phyloP scores from a whole-genome alignment of 1,284 basidiomycete genomes.

The Sphaerobolus stellatus region DNA sequence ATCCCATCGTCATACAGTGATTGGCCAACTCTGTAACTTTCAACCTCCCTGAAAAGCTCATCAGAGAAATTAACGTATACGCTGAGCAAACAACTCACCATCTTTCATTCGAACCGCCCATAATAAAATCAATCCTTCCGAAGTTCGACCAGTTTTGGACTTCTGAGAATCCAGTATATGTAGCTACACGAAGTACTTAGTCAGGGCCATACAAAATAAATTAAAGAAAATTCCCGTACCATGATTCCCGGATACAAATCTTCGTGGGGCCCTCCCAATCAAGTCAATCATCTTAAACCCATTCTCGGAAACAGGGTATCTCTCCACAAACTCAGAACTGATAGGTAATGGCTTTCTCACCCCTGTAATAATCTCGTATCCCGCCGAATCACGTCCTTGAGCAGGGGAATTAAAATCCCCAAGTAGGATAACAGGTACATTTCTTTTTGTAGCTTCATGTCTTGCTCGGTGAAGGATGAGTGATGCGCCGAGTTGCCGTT shows the following conservation, averaged over 20 bases:
- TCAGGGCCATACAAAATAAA: not conserved
- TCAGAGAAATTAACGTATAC: not conserved
- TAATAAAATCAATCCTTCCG: slow-evolving; percentile 53
- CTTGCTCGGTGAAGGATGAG: slow-evolving; percentile 49
- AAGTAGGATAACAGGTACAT: slow-evolving; percentile 45
- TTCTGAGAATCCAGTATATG: slow-evolving; percentile 51
- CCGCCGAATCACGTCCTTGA: slow-evolving; percentile 38
- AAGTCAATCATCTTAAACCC: slow-evolving; percentile 49
- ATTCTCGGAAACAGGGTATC: slow-evolving; percentile 37
- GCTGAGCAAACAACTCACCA: slow-evolving; percentile 39
- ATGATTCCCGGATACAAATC: slow-evolving; percentile 41
- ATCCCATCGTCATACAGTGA: slow-evolving; percentile 52
- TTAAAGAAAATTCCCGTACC: not conserved
- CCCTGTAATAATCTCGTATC: slow-evolving; percentile 53
- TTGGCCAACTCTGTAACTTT: slow-evolving; percentile 41
- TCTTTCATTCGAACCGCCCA: slow-evolving; percentile 47
- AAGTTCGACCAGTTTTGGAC: slow-evolving; percentile 40
- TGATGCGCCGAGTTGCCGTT: slow-evolving; percentile 51
- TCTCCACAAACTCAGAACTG: slow-evolving; percentile 42
- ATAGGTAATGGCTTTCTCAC: slow-evolving; percentile 38
- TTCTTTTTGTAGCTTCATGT: slow-evolving; percentile 44
- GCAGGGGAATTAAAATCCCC: slow-evolving; percentile 50
- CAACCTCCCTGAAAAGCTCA: slow-evolving; percentile 32
- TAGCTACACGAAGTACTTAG: slow-evolving; percentile 32
- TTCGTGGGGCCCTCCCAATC: slow-evolving; percentile 42